phyloP scores from a whole-genome alignment of 1,139 yeast genomes.

The Geotrichum restrictum region DNA sequence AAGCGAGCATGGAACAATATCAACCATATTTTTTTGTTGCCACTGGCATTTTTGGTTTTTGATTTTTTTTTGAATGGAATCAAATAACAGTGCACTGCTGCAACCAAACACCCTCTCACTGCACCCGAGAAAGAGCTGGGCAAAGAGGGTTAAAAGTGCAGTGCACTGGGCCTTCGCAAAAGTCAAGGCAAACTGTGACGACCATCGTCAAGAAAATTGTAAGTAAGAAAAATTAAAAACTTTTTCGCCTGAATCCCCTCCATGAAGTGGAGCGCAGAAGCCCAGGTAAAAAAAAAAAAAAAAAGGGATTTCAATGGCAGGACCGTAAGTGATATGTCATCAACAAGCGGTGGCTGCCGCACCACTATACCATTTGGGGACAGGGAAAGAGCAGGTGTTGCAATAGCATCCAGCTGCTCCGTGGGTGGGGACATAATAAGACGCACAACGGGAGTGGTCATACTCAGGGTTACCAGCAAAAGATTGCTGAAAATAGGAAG shows the following conservation, averaged over 20 bases:
- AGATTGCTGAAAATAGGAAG: constrained; percentile 21
- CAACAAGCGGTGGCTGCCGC: background rate
- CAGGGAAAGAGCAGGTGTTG: constrained; percentile 16
- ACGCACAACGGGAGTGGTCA: background rate
- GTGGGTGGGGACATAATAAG: constrained; percentile 17
- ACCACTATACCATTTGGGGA: background rate
- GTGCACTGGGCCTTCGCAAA: constrained; percentile 1
- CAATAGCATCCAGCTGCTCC: constrained; percentile 20
- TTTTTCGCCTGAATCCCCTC: background rate
- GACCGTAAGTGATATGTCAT: background rate
- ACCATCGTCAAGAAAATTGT: background rate
- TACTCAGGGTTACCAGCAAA: constrained; percentile 10
- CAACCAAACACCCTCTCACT: too few species aligned
- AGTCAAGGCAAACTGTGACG: constrained; percentile 9
- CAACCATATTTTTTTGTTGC: too few species aligned
- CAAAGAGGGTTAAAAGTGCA: too few species aligned
- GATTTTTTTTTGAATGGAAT: background rate
- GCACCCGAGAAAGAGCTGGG: too few species aligned
- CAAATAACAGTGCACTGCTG: too few species aligned
- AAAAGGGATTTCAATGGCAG: background rate
- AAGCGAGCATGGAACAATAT: background rate
- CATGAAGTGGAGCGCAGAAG: background rate
- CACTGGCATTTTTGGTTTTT: too few species aligned
- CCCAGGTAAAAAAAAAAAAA: background rate
- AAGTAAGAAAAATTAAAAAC: background rate